Evolutionary conservation across 352 stramenopile genomes (phyloP).

Genomic region (Pythium myriotylum): DNA sequence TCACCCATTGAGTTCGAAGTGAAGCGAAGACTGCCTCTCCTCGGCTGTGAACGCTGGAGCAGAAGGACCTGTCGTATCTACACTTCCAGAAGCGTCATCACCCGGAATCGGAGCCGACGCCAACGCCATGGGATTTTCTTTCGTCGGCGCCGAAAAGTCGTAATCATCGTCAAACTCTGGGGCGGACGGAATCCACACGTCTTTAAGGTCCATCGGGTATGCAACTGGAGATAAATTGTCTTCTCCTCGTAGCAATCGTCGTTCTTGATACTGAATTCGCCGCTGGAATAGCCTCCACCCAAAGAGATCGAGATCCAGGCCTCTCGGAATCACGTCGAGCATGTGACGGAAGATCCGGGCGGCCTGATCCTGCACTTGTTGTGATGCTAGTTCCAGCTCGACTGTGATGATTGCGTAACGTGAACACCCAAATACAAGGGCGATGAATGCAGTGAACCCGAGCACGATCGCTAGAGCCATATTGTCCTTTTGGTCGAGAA

Average conservation of each 20-base stretch:
- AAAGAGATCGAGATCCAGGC: conserved; percentile 17
- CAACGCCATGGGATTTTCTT: background rate
- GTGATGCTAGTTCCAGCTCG: background rate
- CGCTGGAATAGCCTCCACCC: conserved; percentile 5
- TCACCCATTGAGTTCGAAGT: too few species aligned
- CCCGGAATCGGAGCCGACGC: too few species aligned
- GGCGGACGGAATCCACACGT: background rate
- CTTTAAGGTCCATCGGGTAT: background rate
- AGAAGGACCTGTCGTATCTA: too few species aligned
- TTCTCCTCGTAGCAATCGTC: background rate
- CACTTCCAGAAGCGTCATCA: too few species aligned
- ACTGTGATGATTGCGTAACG: background rate
- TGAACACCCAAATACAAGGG: background rate
- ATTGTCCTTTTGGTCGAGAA: too few species aligned
- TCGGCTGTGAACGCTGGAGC: too few species aligned
- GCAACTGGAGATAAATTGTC: conserved; percentile 9
- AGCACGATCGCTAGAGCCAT: too few species aligned
- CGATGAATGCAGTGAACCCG: too few species aligned
- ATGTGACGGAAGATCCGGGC: conserved; percentile 10
- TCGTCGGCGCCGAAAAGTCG: background rate
- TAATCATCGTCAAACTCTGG: background rate
- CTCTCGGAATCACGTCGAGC: conserved; percentile 2
- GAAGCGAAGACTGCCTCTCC: too few species aligned
- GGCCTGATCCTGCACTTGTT: background rate
- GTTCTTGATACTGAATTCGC: conserved; percentile 1